Evolutionary conservation across 2,329 filamentous ascomycete species (phyloP), one percentile per base, ranked within the genome.

Genomic region (Cadophora gregata): DNA sequence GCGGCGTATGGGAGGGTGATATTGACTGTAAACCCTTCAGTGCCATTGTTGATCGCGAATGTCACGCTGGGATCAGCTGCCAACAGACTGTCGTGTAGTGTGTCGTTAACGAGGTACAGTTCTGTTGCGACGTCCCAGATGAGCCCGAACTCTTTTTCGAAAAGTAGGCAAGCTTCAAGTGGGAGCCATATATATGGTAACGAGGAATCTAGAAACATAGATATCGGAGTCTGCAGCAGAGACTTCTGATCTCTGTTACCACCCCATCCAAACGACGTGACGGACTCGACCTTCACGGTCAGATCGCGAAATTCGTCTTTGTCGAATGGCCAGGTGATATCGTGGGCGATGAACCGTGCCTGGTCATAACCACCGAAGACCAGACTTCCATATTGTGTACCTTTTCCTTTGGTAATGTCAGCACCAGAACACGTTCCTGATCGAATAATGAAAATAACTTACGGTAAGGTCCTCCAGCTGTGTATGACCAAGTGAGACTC

Each of bases 401-500:
- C 70, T 38, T 59, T 53, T 3, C 1, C 79, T 75, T n/a, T n/a
- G n/a, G n/a, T n/a, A n/a, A n/a, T n/a, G n/a, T n/a, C n/a, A n/a
- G n/a, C n/a, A n/a, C n/a, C n/a, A n/a, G n/a, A n/a, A n/a, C n/a
- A n/a, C n/a, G n/a, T n/a, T n/a, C n/a, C n/a, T n/a, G n/a, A n/a
- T n/a, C n/a, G n/a, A n/a, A n/a, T n/a, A n/a, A n/a, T n/a, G n/a
- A n/a, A n/a, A 21, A 19, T 47, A 27, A 45, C 77, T 71, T 67
- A 78, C 78, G 77, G 59, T 81, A 81, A 59, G 73, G 75, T 9
- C 78, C 78, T 4, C 79, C 79, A 7, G 79, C 79, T 5, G 79
- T 80, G 64, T 80, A 81, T 45, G 77, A 79, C 78, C 78, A 81
- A 62, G 76, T 79, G 8, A 77, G 64, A 63, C 79, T 80, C 6